phyloP scores from a whole-genome alignment of 768 basidiomycete genomes.

The Naganishia vishniacii region DNA sequence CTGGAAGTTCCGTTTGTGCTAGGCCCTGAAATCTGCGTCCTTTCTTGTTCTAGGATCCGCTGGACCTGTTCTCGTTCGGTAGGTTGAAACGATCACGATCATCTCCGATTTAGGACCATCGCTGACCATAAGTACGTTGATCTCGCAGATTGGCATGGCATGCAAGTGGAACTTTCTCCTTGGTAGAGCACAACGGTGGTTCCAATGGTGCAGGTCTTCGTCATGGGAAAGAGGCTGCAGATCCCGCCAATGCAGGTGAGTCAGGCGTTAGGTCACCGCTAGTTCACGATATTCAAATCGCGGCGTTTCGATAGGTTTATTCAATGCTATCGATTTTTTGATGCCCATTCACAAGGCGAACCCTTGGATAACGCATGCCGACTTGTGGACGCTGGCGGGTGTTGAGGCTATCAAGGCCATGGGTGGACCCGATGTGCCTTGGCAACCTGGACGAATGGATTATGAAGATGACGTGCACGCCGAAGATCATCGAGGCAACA shows the following conservation, averaged over 20 bases:
- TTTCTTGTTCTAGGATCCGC: constrained; percentile 30
- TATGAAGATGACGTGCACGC: constrained; percentile 42
- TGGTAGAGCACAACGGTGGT: constrained; percentile 47
- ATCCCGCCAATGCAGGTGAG: constrained; percentile 40
- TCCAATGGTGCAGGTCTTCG: constrained; percentile 47
- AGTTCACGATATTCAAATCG: background rate
- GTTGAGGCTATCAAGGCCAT: constrained; percentile 45
- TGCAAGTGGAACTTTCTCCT: constrained; percentile 45
- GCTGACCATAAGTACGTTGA: constrained; percentile 26
- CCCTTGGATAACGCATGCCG: constrained; percentile 47
- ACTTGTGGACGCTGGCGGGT: constrained; percentile 48
- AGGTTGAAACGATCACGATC: background rate
- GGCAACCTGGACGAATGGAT: constrained; percentile 48
- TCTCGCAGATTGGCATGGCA: constrained; percentile 47
- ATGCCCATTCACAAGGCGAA: constrained; percentile 48
- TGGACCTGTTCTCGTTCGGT: constrained; percentile 48
- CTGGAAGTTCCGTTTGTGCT: background rate
- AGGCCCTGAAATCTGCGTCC: background rate
- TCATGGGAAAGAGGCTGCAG: constrained; percentile 43
- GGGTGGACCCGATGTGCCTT: constrained; percentile 47
- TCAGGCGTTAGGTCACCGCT: too few relatives aligned
- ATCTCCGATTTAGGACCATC: background rate
- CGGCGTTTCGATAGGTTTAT: constrained; percentile 23
- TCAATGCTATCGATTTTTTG: constrained; percentile 47
- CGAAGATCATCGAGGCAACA: constrained; percentile 42